Conservation (phyloP, 2,329 filamentous ascomycete species). For the Cryphonectria naterciae region DNA sequence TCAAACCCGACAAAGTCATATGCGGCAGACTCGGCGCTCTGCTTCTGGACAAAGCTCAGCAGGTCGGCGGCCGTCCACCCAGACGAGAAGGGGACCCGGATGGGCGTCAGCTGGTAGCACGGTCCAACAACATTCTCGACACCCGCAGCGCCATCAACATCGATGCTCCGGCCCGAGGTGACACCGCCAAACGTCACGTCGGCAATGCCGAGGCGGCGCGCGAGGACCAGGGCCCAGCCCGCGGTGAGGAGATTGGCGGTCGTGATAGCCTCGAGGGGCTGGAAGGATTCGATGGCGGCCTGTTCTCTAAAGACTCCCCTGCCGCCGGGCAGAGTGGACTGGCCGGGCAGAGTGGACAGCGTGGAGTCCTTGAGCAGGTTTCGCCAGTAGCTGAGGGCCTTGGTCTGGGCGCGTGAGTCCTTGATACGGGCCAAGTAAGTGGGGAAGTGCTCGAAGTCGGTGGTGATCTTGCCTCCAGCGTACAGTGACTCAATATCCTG, state of each 20-base stretch:
- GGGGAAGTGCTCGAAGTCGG: constrained; percentile 42
- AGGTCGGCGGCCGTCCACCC: constrained; percentile 41
- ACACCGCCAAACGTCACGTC: constrained; percentile 50
- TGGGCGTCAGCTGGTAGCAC: constrained; percentile 49
- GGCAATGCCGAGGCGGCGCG: constrained; percentile 37
- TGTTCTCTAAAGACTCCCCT: constrained; percentile 30
- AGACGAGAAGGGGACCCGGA: constrained; percentile 44
- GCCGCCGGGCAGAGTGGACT: constrained; percentile 9
- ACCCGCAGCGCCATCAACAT: constrained; percentile 37
- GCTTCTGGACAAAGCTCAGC: constrained; percentile 38
- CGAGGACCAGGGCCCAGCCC: constrained; percentile 48
- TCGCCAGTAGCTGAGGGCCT: constrained; percentile 46
- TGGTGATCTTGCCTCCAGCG: constrained; percentile 33
- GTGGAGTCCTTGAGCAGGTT: constrained; percentile 42
- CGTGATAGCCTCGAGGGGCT: constrained; percentile 43
- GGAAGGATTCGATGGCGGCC: constrained; percentile 31
- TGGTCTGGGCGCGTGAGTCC: constrained; percentile 36
- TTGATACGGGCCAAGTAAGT: constrained; percentile 41
- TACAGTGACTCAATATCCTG: constrained; percentile 46
- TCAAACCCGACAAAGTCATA: constrained; percentile 42
- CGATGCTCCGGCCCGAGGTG: constrained; percentile 46
- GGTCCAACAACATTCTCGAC: constrained; percentile 48
- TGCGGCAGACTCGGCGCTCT: constrained; percentile 37
- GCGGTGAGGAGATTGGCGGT: constrained; percentile 47
- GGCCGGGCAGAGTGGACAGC: constrained; percentile 38